Base-by-base conservation (phyloP, 306 rosid genomes). In the Vigna nakashimae region DNA sequence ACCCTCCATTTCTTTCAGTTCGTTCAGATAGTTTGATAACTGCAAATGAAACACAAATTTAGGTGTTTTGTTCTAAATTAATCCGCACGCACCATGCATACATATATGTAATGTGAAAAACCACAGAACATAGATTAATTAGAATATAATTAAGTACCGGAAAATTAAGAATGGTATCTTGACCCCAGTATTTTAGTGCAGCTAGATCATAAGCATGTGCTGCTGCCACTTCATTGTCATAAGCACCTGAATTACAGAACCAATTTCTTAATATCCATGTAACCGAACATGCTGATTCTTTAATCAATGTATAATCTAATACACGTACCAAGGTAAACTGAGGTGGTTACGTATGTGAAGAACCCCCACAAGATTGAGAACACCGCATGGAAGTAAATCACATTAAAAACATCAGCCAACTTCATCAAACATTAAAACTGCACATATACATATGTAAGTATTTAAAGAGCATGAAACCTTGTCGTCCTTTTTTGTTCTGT, bases 261-360 rank as follows among this genome's bases (percentile, higher is more conserved):
- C 1, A 14, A 12, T 49, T 59, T 12, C 68, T 63, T 34, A 63
- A 64, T 38, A 36, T 34, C 69, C 7, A 8, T 63, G 9, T 7
- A 16, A 13, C 34, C n/a, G 9, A 10, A 62, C n/a, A 30, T 34
- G 20, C 32, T 30, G 43, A 32, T 10, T 16, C 68, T 32, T 14
- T 62, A 62, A 60, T 30, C 11, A 32, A 62, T 32, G 10, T 9
- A 60, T 30, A 60, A 34, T 17, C 16, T 5, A 18, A 45, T 55
- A 51, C 51, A 69, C 94, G 22, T 71, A 91, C 97, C 97, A 60
- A 91, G 97, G 45, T 91, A 91, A 59, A 91, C 97, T 91, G 91
- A 74, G 80, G 56, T 20, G 42, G 42, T 71, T 62, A 68, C 26
- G 58, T 62, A 68, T 36, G n/a, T 24, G 57, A 75, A 24, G 48